Evolutionary conservation across 352 stramenopile genomes (phyloP).

Genomic region (Phytopythium delawarense): DNA sequence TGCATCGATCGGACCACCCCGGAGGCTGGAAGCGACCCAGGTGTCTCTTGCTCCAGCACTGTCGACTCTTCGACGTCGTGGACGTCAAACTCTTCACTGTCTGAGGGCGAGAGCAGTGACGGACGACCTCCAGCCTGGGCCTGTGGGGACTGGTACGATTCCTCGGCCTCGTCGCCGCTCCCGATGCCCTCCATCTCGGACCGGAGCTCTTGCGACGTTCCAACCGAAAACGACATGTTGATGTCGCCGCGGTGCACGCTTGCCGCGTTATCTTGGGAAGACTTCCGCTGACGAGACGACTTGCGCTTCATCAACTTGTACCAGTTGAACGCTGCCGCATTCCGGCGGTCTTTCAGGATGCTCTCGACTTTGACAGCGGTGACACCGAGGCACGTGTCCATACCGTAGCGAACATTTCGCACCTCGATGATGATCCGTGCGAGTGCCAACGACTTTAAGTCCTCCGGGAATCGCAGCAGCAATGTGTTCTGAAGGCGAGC

Average conservation of each 20-base stretch:
- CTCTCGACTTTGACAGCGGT: conserved; percentile 78
- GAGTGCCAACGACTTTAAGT: conserved; percentile 54
- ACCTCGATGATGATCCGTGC: conserved; percentile 84
- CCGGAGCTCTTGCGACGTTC: conserved; percentile 73
- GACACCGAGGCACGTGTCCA: conserved; percentile 82
- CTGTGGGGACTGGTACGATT: conserved; percentile 21
- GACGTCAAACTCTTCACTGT: conserved; percentile 35
- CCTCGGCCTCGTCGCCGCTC: conserved; percentile 27
- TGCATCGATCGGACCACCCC: conserved; percentile 58
- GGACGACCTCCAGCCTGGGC: conserved; percentile 17
- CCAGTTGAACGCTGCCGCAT: conserved; percentile 81
- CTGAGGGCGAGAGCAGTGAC: conserved; percentile 24
- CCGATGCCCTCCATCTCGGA: conserved; percentile 50
- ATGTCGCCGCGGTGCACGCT: conserved; percentile 75
- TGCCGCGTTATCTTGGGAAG: conserved; percentile 30
- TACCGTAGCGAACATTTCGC: conserved; percentile 78
- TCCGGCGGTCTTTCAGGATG: conserved; percentile 71
- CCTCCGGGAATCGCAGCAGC: conserved; percentile 61
- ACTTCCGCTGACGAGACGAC: conserved; percentile 50
- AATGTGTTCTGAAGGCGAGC: conserved; percentile 76
- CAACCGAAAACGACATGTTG: conserved; percentile 77
- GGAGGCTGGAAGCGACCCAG: conserved; percentile 44
- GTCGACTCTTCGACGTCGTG: conserved; percentile 41
- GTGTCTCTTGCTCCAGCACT: conserved; percentile 24
- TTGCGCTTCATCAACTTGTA: conserved; percentile 85